A percentile compares a stretch with the other conserved stretches of the same genome.
Conservation (phyloP, 164 flowering plant species). For the Aristolochia contorta region DNA sequence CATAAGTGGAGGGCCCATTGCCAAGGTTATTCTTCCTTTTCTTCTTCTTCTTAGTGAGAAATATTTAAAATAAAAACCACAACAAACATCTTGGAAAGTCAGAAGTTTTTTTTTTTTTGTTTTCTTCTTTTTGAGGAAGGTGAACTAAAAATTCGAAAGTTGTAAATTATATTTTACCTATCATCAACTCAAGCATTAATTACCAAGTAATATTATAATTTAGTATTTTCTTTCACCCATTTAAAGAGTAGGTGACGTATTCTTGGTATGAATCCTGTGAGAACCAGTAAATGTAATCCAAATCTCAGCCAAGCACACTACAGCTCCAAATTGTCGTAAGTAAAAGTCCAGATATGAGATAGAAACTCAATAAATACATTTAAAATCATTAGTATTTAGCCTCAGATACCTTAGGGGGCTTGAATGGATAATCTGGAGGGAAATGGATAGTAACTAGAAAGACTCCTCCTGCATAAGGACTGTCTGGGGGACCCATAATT, state of each 20-base stretch:
- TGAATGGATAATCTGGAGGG: slow-evolving; percentile 40
- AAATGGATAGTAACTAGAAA: slow-evolving; percentile 41
- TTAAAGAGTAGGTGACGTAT: not conserved
- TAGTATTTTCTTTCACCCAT: not conserved
- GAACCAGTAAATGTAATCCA: not conserved
- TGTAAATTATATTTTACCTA: not conserved
- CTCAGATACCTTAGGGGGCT: slow-evolving; percentile 32
- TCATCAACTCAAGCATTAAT: not conserved
- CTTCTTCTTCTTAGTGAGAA: too few species aligned
- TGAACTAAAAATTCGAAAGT: too few species aligned
- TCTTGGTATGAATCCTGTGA: not conserved
- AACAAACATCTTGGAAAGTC: too few species aligned
- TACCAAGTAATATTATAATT: not conserved
- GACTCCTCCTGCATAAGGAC: slow-evolving; percentile 41
- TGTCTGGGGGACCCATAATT: slow-evolving; percentile 42
- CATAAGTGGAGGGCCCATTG: too few species aligned
- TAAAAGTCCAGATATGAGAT: not conserved
- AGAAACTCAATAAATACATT: too few species aligned
- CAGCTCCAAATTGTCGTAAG: not conserved
- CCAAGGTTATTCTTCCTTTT: too few species aligned
- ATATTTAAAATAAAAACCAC: too few species aligned
- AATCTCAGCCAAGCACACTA: not conserved
- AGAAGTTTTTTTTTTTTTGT: too few species aligned
- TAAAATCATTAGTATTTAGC: too few species aligned
- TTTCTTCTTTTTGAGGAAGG: too few species aligned